Base-by-base conservation (phyloP, 306 rosid genomes). In the Medicago arabica region DNA sequence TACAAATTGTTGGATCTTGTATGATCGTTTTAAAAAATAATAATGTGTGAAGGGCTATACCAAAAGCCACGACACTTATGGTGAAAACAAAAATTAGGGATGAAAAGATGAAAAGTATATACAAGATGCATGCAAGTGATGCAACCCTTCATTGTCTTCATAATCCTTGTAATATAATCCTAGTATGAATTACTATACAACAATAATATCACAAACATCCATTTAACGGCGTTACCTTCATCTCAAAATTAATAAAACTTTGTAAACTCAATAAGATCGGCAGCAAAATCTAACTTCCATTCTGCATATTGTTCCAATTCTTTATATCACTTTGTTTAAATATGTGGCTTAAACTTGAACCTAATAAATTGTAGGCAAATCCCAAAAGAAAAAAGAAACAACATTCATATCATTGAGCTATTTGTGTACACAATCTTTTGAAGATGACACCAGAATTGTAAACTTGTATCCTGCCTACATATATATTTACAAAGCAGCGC, bases 391-490 rank as follows among this genome's bases (percentile, higher is more conserved):
- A 28, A 28, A 28, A 28, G 31, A 28, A 28, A 28, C 31, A 28
- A 3, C 31, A 28, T 28, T 28, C 31, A 28, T 28, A 28, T 28
- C 31, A 28, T 28, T 28, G 31, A 28, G 31, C 31, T 28, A 28
- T 34, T 21, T 64, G 43, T 55, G 43, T 50, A 78, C 72, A 63
- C 44, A 23, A 71, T 18, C 39, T 17, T 17, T 44, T 10, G 25
- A 39, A 60, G 64, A 19, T 36, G 9, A 50, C 61, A 2, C 44
- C 54, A 51, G 43, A 64, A 6, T 5, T 14, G 54, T 25, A 47
- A 63, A 31, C 51, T 1, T 7, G 62, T 41, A n/a, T 54, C 59
- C 47, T 67, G 40, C 59, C 39, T 68, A 28, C 57, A 41, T 80
- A 63, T 75, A 76, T 62, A 39, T 18, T 28, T 14, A 74, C 72